These are phyloP conservation scores for Cytospora schulzeri DNA, from an alignment of 2,329 filamentous ascomycete genomes.

Conservation along the genomic window DNA sequence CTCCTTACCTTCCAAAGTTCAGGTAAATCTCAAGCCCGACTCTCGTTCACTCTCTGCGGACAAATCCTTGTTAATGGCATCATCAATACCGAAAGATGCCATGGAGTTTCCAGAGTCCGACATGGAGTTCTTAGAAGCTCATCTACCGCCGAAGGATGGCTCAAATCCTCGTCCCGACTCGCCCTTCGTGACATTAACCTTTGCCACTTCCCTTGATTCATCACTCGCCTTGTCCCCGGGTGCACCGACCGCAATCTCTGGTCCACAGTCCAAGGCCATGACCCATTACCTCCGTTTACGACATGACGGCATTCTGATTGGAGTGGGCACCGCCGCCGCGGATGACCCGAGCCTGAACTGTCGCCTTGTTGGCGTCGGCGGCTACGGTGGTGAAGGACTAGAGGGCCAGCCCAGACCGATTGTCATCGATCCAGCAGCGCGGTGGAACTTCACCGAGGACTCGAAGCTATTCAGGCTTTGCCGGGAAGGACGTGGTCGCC, in stretches of 20 bases:
- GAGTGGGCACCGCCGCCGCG: constrained; percentile 78
- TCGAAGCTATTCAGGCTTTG: constrained; percentile 70
- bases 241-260: constrained; percentile 78
- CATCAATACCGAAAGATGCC: neutral
- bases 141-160: neutral
- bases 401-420: constrained; percentile 73
- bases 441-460: constrained; percentile 65
- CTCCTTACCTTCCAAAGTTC: no score
- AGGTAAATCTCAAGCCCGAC: no score
- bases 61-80: neutral
- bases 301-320: constrained; percentile 83
- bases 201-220: constrained; percentile 86
- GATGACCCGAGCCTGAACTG: constrained; percentile 87
- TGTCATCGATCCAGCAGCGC: constrained; percentile 73
- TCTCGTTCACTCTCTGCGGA: neutral
- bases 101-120: neutral
- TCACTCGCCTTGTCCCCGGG: constrained; percentile 76
- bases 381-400: constrained; percentile 32
- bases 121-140: neutral
- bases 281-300: constrained; percentile 84
- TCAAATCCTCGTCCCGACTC: neutral
- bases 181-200: constrained; percentile 76
- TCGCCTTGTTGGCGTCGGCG: constrained; percentile 58
- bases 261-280: constrained; percentile 83
- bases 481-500: constrained; percentile 65